Base-by-base conservation (phyloP, 495 filamentous ascomycete species). In the Pseudevernia furfuracea region DNA sequence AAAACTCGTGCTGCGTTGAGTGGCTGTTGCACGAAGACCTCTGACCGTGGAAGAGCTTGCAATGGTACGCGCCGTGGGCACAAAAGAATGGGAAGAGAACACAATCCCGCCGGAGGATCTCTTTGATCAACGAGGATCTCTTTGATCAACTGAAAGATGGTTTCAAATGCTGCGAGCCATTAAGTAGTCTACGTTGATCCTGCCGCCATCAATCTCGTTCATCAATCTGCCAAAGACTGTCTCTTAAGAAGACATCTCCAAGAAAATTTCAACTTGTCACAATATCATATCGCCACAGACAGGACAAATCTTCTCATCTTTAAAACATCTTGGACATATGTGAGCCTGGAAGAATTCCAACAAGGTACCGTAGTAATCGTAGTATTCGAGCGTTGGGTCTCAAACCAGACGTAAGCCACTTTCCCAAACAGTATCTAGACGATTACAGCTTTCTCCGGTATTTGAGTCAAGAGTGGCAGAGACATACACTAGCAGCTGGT, bases 11-110 rank as follows among this genome's bases (percentile, higher is more conserved):
- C 65, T 72, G 41, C 65, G 66, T 60, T 72, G 71, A 69, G 63
- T 72, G 28, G 71, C 67, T 66, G 69, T 71, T 44, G 69, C 71
- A 57, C 62, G 62, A 38, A 65, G 69, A 32, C 71, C 71, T 39
- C 66, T 72, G 43, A 70, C 60, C 56, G 21, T 71, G 19, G 59
- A 70, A 3, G 71, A 72, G 66, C 59, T 72, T 52, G 62, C 69
- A 44, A 61, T 65, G 52, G 67, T 66, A 48, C 52, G 57, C 55
- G 65, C 17, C 25, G 12, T 60, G 28, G 25, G 41, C 9, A 0
- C 2, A 1, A 12, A 0, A 46, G 19, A 36, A 23, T 9, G 30
- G 28, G 17, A 36, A 23, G 11, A 8, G 2, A 23, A 48, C 9
- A 36, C 12, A 17, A 59, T 67, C 44, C 12, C 61, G 43, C 1